phyloP scores from a whole-genome alignment of 768 basidiomycete genomes.

The Serendipita sp. region DNA sequence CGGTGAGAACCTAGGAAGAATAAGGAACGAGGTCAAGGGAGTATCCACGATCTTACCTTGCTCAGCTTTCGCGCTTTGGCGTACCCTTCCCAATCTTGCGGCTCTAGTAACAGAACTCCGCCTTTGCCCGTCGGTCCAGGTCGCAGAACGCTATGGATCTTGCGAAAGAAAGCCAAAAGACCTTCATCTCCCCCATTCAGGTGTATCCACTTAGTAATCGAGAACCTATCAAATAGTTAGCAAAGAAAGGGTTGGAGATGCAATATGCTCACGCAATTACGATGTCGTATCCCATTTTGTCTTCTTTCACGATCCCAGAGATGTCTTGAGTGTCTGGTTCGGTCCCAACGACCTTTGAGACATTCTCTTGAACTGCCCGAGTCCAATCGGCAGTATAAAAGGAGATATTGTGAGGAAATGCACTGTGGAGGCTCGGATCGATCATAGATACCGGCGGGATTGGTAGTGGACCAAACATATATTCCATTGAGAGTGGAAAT shows the following conservation, averaged over 20 bases:
- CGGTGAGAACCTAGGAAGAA: constrained; percentile 31
- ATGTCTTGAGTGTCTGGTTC: neutral
- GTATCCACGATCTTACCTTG: constrained; percentile 9
- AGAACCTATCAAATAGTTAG: constrained; percentile 37
- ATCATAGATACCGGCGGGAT: constrained; percentile 30
- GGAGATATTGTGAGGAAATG: constrained; percentile 64
- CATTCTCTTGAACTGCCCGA: constrained; percentile 31
- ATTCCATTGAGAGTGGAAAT: constrained; percentile 64
- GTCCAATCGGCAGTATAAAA: constrained; percentile 68
- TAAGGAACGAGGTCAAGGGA: neutral
- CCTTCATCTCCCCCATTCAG: constrained; percentile 65
- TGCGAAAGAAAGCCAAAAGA: constrained; percentile 47
- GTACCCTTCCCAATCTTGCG: constrained; percentile 77
- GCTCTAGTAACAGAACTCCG: constrained; percentile 62
- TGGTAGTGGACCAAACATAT: constrained; percentile 59
- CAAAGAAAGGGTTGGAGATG: neutral
- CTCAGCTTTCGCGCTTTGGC: constrained; percentile 57
- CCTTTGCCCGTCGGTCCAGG: constrained; percentile 19
- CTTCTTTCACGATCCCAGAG: constrained; percentile 15
- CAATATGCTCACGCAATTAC: constrained; percentile 49
- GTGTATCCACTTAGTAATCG: constrained; percentile 86
- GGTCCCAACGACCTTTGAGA: neutral
- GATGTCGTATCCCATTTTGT: constrained; percentile 52
- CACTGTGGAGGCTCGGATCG: constrained; percentile 11
- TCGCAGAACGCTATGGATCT: constrained; percentile 39